Conservation (phyloP, 2,329 filamentous ascomycete species). For the Colletotrichum neosansevieriae region DNA sequence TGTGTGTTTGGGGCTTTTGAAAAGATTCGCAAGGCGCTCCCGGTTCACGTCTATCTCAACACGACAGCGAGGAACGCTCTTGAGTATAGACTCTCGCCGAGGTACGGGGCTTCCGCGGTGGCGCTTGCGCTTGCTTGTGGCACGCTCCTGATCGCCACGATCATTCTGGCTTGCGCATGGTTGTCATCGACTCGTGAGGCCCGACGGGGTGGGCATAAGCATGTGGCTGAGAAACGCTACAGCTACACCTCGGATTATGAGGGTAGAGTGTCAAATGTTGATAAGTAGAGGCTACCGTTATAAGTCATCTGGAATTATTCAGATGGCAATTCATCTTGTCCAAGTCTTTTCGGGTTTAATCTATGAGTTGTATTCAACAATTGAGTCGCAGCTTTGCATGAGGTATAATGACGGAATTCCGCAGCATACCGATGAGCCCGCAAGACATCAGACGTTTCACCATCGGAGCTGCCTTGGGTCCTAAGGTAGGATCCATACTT, state of each 20-base stretch:
- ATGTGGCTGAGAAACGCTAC: background rate
- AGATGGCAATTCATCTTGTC: no score
- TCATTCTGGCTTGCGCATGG: background rate
- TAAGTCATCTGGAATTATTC: no score
- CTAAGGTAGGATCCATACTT: background rate
- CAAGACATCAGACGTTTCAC: slow-evolving; percentile 37
- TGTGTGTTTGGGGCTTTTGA: background rate
- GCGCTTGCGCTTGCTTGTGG: background rate
- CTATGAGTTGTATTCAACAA: no score
- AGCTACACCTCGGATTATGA: background rate
- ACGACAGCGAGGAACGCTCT: background rate
- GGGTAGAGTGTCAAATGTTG: background rate
- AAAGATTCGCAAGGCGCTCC: background rate
- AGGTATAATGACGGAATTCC: background rate
- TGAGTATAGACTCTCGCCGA: background rate
- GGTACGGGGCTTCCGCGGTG: background rate
- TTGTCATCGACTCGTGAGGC: background rate
- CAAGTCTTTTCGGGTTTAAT: no score
- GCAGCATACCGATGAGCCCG: background rate
- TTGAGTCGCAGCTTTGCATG: no score
- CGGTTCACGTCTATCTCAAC: fast-evolving
- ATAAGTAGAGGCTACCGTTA: background rate
- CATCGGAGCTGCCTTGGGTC: slow-evolving; percentile 8
- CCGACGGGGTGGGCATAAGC: background rate
- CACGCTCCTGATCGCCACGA: background rate